Percentiles rank a stretch among this genome's conserved stretches.
phyloP scores from a whole-genome alignment of 2,329 filamentous ascomycete species.

The Claviceps maximensis region DNA sequence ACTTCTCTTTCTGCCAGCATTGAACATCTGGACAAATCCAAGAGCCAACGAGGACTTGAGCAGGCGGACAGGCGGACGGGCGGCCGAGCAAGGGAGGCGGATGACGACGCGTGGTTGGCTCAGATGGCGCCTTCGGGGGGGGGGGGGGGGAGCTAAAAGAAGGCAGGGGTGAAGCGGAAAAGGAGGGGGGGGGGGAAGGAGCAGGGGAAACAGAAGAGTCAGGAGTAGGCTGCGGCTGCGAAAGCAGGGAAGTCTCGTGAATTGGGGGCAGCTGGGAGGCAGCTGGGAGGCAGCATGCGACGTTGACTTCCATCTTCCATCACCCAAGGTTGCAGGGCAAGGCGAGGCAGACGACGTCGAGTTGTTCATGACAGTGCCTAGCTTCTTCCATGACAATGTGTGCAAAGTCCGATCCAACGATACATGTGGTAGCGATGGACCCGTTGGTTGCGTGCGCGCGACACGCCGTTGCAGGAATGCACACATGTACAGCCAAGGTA shows the following conservation, averaged over 20 bases:
- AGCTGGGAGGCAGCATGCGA: background rate
- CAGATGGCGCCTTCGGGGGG: slow-evolving; percentile 14
- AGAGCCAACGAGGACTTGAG: background rate
- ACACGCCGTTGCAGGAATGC: background rate
- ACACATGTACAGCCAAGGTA: background rate
- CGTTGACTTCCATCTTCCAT: background rate
- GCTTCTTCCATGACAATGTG: too few relatives aligned
- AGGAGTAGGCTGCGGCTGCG: background rate
- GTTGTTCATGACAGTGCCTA: too few relatives aligned
- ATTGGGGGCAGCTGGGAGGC: background rate
- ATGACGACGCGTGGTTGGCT: slow-evolving; percentile 23
- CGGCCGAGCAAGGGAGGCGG: slow-evolving; percentile 9
- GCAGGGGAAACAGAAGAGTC: background rate
- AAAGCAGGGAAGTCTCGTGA: background rate
- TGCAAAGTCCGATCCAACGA: background rate
- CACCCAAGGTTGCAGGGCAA: background rate
- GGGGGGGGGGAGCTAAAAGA: background rate
- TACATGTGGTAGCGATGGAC: background rate
- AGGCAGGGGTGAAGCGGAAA: background rate
- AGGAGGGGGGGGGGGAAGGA: background rate
- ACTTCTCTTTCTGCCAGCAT: background rate
- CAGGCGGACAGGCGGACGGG: background rate
- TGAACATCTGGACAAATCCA: background rate
- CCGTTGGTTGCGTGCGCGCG: too few relatives aligned
- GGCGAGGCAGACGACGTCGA: background rate